These are phyloP conservation scores for Wickerhamiella cacticola DNA, from an alignment of 805 yeast species.

Conservation along the genomic window DNA sequence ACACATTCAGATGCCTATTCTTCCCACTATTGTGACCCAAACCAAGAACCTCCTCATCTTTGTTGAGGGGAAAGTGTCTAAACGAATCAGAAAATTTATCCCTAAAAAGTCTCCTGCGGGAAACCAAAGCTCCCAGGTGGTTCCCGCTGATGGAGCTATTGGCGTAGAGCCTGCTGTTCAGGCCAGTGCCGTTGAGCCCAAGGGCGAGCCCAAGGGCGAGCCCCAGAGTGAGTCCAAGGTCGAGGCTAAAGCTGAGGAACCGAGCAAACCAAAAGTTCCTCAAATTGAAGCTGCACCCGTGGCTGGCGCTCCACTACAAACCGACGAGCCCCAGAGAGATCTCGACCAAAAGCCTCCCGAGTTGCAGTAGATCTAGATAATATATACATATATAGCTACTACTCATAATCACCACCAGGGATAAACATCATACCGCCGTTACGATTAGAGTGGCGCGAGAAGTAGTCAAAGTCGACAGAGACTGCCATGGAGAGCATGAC, in stretches of 20 bases:
- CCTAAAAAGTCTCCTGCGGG: neutral
- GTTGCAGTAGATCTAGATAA: neutral
- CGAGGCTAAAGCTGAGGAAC: too few relatives aligned
- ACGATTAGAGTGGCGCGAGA: constrained; percentile 75
- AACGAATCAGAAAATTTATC: neutral
- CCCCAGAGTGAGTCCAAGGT: too few relatives aligned
- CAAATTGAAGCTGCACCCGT: too few relatives aligned
- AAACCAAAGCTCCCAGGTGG: neutral
- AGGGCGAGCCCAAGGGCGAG: neutral
- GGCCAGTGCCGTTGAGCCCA: neutral
- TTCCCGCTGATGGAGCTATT: neutral
- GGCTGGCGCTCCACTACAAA: too few relatives aligned
- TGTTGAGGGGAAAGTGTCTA: constrained; percentile 1
- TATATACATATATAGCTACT: neutral
- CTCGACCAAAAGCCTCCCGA: neutral
- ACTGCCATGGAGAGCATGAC: constrained; percentile 77
- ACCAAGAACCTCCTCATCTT: constrained; percentile 3
- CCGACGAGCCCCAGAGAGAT: too few relatives aligned
- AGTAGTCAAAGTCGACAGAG: constrained; percentile 90
- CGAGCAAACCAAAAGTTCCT: too few relatives aligned
- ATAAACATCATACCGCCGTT: constrained; percentile 23
- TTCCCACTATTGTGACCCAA: neutral
- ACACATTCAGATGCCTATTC: constrained; percentile 1
- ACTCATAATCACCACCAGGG: constrained; percentile 2
- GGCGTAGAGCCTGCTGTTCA: neutral